Conservation (phyloP, 2,329 filamentous ascomycete species). For the Chaetomiaceae sp. region DNA sequence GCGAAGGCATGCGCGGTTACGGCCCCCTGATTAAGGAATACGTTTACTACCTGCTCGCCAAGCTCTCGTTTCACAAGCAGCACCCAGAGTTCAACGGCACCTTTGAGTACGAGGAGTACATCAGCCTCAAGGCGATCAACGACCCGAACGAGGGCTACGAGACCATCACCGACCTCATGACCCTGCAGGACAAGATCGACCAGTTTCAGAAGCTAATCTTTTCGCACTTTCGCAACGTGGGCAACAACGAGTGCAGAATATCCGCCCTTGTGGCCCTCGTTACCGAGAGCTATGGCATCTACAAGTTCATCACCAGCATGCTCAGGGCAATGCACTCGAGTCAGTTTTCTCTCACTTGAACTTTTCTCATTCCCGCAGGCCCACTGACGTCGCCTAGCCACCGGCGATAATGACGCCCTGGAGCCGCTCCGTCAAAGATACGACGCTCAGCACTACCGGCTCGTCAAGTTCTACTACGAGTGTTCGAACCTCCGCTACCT, state of each 20-base stretch:
- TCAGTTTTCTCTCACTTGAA: constrained; percentile 40
- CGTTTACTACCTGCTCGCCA: constrained; percentile 89
- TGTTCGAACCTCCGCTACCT: constrained; percentile 96
- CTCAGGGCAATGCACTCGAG: constrained; percentile 94
- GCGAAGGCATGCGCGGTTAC: constrained; percentile 86
- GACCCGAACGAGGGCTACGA: constrained; percentile 98
- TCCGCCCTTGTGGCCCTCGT: constrained; percentile 89
- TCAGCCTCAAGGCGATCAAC: constrained; percentile 95
- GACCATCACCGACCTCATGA: constrained; percentile 95
- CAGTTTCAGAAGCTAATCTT: constrained; percentile 98
- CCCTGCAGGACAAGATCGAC: constrained; percentile 95
- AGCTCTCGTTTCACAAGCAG: constrained; percentile 92
- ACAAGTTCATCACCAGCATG: constrained; percentile 99
- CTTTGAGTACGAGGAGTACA: constrained; percentile 98
- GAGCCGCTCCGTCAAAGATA: constrained; percentile 84
- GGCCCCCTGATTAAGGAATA: constrained; percentile 93
- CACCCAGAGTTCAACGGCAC: constrained; percentile 98
- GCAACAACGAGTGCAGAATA: constrained; percentile 95
- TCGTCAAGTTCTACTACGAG: constrained; percentile 98
- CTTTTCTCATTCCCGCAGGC: background rate
- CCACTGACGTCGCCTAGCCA: constrained; percentile 49
- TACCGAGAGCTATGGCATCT: constrained; percentile 97
- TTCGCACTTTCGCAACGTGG: constrained; percentile 85
- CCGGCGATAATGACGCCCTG: constrained; percentile 88
- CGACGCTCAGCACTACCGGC: constrained; percentile 90